Evolutionary conservation across 495 filamentous ascomycete genomes (phyloP), one percentile per base, ranked within the genome.

Genomic region (Choiromyces venosus): DNA sequence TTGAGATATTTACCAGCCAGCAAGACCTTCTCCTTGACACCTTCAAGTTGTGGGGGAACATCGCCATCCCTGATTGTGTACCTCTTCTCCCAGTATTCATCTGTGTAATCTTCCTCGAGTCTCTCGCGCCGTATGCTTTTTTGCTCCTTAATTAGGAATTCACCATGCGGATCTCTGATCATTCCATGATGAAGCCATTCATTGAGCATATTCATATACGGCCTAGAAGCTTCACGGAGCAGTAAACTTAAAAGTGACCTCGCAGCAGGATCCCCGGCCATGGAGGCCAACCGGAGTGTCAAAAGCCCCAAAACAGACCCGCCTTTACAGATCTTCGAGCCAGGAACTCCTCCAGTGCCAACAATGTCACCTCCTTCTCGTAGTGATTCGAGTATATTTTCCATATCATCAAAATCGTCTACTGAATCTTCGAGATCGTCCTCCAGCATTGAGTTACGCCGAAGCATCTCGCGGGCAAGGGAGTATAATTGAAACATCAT

Each of bases 71-170:
- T 89, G 73, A 98, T 92, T 18, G 93, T 97, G 78, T 99, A 99
- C 71, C 95, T 87, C 82, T 97, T 93, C 80, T 98, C 95, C 95
- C 95, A 99, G 82, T 99, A 99, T 77, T 98, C 95, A 79, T 99
- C 95, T 0, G 94, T 98, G 78, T 97, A 99, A 83, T 99, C 95
- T 79, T 97, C 89, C 80, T 97, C 93, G 16, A 99, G 84, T 78
- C 91, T 87, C 78, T 97, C 96, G 29, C 95, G 88, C 70, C 90
- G 90, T 78, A 99, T 98, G 79, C 93, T 95, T 83, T 94, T 94
- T 81, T 97, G 93, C 82, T 99, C 95, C 76, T 93, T 96, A 74
- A 99, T 89, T 46, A 99, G 83, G 79, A 99, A 99, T 81, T 99
- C 95, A 18, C 87, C 88, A 81, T 97, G 96, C 2, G 94, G 93